A percentile compares a stretch with the other conserved stretches of the same genome.
Evolutionary conservation across 148 eudicot genomes (phyloP).

Genomic region (Nepenthes mirabilis): DNA sequence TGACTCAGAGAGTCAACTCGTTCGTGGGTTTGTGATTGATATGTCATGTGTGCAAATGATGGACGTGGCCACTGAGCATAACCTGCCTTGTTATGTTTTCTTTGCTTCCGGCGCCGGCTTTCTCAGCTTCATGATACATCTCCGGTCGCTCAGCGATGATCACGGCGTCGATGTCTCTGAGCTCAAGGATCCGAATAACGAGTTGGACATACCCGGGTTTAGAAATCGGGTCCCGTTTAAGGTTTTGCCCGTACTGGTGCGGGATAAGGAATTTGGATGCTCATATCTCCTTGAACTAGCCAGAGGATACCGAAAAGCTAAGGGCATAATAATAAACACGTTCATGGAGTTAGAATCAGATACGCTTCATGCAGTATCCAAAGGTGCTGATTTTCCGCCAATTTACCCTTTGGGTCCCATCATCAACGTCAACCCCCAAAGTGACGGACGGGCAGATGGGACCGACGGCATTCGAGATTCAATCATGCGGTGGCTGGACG

Average conservation of each 20-base stretch:
- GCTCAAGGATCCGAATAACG: background rate
- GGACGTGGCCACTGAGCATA: background rate
- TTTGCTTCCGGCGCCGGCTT: background rate
- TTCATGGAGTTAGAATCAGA: conserved; percentile 10
- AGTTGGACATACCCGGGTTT: conserved; percentile 14
- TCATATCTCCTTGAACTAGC: background rate
- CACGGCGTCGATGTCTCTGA: conserved; percentile 3
- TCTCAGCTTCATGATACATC: conserved; percentile 3
- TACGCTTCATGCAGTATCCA: background rate
- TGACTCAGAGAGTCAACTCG: background rate
- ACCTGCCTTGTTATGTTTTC: background rate
- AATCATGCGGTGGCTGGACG: conserved; percentile 7
- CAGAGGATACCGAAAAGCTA: background rate
- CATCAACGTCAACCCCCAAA: background rate
- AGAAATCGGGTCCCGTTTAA: background rate
- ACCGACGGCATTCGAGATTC: background rate
- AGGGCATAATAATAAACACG: conserved; percentile 6
- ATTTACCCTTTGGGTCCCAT: conserved; percentile 3
- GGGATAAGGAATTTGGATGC: background rate
- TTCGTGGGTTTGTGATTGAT: background rate
- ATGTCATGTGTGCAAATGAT: background rate
- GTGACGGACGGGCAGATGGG: background rate
- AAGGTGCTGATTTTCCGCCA: background rate
- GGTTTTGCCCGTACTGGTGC: background rate
- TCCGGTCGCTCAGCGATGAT: conserved; percentile 8